Evolutionary conservation across 495 filamentous ascomycete species (phyloP), one percentile per base, ranked within the genome.

Genomic region (Echria macrotheca): DNA sequence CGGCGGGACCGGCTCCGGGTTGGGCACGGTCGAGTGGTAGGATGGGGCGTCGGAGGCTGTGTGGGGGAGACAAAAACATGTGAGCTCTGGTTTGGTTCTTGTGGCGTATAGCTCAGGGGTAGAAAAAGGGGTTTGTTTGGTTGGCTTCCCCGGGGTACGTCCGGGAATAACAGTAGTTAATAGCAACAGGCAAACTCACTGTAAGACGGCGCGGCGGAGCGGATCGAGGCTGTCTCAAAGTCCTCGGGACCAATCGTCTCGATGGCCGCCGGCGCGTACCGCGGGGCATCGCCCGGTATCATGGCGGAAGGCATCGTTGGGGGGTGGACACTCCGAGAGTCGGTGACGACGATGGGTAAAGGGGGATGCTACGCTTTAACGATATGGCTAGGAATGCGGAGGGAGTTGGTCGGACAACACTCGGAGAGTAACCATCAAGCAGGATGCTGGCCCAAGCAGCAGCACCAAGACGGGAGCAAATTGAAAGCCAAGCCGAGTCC

Each of bases 141-240:
- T n/a, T n/a, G n/a, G n/a, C n/a, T n/a, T n/a, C n/a, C n/a, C n/a
- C n/a, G n/a, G n/a, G n/a, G n/a, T n/a, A n/a, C n/a, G n/a, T n/a
- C n/a, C n/a, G n/a, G n/a, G n/a, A n/a, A n/a, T n/a, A n/a, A n/a
- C n/a, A n/a, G n/a, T 18, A 12, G 22, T 1, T 8, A 29, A 25
- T 14, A 25, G 10, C 23, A 28, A n/a, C n/a, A 19, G 26, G 23
- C 14, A 5, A 7, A 58, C 71, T 67, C 56, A 75, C 72, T 67
- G 55, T 77, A 77, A 6, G 75, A 77, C 1, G 75, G 75, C 3
- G 73, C 72, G 2, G 72, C 71, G n/a, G 73, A 75, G 33, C 67
- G 66, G 41, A 76, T 70, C 15, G 73, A 77, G 6, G 72, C 72
- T n/a, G 74, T 75, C 52, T 77, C 74, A 33, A 73, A 73, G 54